Base-by-base conservation (phyloP, 345 rosid genomes). In the Euphorbia tirucalli region DNA sequence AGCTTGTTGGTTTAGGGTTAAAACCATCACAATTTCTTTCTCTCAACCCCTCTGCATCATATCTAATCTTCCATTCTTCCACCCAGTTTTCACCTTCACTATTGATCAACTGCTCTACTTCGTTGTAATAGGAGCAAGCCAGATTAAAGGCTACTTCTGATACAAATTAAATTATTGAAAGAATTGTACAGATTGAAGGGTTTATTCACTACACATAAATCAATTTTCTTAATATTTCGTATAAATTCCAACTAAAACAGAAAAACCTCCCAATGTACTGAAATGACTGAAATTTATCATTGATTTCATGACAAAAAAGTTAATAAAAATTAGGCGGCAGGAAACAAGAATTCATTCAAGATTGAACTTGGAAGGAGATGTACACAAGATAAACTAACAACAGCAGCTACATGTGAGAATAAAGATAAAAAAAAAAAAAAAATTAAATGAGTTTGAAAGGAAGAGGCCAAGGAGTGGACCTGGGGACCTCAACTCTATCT, bases 381-480 rank as follows among this genome's bases (percentile, higher is more conserved):
- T 55, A 55, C 55, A 57, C 11, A 30, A 62, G 19, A 49, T 52
- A 41, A 37, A 62, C 11, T 46, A 44, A 48, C 9, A 60, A 43
- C n/a, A 56, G 0, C 7, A n/a, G 43, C 4, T 8, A 46, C 41
- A 69, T 24, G 54, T 4, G n/a, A 71, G 18, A 28, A 30, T 0
- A 44, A 60, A 18, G 52, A 2, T 8, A 28, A 49, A 31, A 55
- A 37, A 55, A 62, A 28, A 49, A 31, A 55, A 37, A 55, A 62
- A 68, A 15, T 83, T 79, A 95, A 71, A 92, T 89, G 86, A 95
- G 92, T 88, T 90, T 95, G 88, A 95, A 96, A 75, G 97, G 97
- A 35, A 93, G 96, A 79, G 98, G 99, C 99, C 97, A 96, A 46
- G 99, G 98, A 61, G 97, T 96, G 43, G 98, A 93, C 89, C 94